phyloP scores from a whole-genome alignment of 1,284 basidiomycete genomes.

The Sparassis latifolia region DNA sequence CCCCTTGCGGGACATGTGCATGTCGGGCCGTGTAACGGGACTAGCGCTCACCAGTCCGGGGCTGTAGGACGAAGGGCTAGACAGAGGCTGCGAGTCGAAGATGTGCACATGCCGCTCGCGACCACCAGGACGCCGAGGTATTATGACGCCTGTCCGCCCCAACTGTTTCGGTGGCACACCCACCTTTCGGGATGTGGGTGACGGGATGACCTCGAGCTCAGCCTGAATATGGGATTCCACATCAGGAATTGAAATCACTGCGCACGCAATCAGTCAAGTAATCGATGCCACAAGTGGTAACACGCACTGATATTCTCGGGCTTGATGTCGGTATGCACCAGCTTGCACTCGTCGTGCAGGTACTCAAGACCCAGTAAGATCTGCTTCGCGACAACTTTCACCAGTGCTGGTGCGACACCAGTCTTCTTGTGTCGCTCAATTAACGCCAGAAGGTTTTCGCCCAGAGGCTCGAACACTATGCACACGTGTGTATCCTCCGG shows the following conservation, averaged over 20 bases:
- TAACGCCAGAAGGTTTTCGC: conserved; percentile 80
- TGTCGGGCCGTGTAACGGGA: conserved; percentile 23
- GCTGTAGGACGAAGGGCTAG: conserved; percentile 32
- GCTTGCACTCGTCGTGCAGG: conserved; percentile 84
- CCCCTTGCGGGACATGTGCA: conserved; percentile 26
- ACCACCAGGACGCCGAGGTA: conserved; percentile 42
- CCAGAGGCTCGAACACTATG: conserved; percentile 88
- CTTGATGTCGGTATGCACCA: conserved; percentile 87
- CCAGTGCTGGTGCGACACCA: conserved; percentile 74
- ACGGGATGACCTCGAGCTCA: conserved; percentile 58
- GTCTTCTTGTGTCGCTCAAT: conserved; percentile 85
- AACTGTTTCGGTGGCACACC: conserved; percentile 55
- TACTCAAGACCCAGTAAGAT: conserved; percentile 86
- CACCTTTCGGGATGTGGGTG: conserved; percentile 65
- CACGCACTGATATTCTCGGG: conserved; percentile 86
- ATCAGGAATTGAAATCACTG: conserved; percentile 74
- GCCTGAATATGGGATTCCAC: conserved; percentile 63
- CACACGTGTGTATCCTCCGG: conserved; percentile 76
- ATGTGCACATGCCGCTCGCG: conserved; percentile 66
- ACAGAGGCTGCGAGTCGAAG: conserved; percentile 68
- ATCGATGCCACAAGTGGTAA: background rate
- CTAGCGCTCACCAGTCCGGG: conserved; percentile 32
- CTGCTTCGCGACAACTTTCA: conserved; percentile 80
- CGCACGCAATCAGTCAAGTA: conserved; percentile 10
- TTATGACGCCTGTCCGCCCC: conserved; percentile 48